Evolutionary conservation across 2,329 filamentous ascomycete genomes (phyloP).

Genomic region (Cladosporium sp.): DNA sequence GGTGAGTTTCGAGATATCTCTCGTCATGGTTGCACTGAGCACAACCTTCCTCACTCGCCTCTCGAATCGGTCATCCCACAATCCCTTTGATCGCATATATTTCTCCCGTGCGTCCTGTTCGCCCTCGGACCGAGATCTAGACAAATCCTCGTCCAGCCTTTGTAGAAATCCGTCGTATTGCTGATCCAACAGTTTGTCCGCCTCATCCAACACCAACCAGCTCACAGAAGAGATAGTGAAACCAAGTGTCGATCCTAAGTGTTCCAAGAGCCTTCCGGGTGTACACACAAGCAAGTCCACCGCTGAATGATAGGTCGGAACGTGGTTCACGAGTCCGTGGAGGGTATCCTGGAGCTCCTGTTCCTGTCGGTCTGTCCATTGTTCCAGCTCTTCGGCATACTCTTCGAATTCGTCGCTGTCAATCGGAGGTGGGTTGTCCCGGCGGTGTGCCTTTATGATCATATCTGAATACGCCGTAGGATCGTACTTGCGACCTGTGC

Average conservation of each 20-base stretch:
- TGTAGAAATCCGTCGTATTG: slow-evolving; percentile 29
- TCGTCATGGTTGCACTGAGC: slow-evolving; percentile 87
- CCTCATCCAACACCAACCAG: slow-evolving; percentile 92
- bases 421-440: slow-evolving; percentile 33
- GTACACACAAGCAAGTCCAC: slow-evolving; percentile 89
- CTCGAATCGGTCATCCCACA: slow-evolving; percentile 37
- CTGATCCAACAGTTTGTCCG: slow-evolving; percentile 84
- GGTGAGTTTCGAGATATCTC: slow-evolving; percentile 74
- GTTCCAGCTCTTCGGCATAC: slow-evolving; percentile 18
- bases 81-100: slow-evolving; percentile 19
- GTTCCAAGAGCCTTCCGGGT: slow-evolving; percentile 85
- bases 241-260: slow-evolving; percentile 76
- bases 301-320: slow-evolving; percentile 63
- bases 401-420: slow-evolving; percentile 32
- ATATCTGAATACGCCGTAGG: slow-evolving; percentile 53
- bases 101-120: slow-evolving; percentile 26
- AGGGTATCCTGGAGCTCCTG: slow-evolving; percentile 36
- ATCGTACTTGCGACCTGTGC: slow-evolving; percentile 58
- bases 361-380: slow-evolving; percentile 13
- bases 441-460: slow-evolving; percentile 36
- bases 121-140: slow-evolving; percentile 14
- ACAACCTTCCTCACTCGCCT: slow-evolving; percentile 69
- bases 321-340: slow-evolving; percentile 54
- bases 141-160: slow-evolving; percentile 22
- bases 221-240: slow-evolving; percentile 74